Evolutionary conservation across 176 grass and related monocot species (phyloP).

Genomic region (Alloteropsis semialata): DNA sequence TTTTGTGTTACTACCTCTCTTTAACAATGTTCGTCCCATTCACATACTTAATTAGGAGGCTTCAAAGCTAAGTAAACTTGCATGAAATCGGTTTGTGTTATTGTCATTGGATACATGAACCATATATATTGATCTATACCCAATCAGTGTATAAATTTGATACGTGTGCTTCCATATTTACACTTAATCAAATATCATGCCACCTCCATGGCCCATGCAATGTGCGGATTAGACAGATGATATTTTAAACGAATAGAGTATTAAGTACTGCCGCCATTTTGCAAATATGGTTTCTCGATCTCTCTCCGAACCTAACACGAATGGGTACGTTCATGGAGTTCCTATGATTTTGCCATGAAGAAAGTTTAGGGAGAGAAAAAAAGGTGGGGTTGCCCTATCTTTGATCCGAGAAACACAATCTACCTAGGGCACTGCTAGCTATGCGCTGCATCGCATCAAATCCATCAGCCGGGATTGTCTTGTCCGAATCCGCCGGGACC

Average conservation of each 20-base stretch:
- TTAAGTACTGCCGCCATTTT: background rate
- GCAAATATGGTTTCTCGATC: background rate
- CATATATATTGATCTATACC: background rate
- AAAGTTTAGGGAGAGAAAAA: background rate
- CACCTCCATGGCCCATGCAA: no score
- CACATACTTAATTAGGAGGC: background rate
- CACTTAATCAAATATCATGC: background rate
- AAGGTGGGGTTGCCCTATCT: background rate
- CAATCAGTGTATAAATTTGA: background rate
- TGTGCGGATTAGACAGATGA: background rate
- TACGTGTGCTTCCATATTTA: background rate
- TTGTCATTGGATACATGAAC: no score
- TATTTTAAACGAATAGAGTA: background rate
- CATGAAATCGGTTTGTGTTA: no score
- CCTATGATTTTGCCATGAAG: background rate
- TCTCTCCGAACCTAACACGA: background rate
- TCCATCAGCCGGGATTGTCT: conserved; percentile 36
- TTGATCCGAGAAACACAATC: background rate
- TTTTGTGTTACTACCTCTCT: background rate
- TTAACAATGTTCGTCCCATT: background rate
- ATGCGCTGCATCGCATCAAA: conserved; percentile 32
- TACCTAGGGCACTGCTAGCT: background rate
- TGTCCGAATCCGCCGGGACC: conserved; percentile 32
- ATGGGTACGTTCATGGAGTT: background rate
- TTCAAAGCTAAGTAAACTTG: no score